Conservation (phyloP, 768 basidiomycete genomes). For the Suillus subaureus region DNA sequence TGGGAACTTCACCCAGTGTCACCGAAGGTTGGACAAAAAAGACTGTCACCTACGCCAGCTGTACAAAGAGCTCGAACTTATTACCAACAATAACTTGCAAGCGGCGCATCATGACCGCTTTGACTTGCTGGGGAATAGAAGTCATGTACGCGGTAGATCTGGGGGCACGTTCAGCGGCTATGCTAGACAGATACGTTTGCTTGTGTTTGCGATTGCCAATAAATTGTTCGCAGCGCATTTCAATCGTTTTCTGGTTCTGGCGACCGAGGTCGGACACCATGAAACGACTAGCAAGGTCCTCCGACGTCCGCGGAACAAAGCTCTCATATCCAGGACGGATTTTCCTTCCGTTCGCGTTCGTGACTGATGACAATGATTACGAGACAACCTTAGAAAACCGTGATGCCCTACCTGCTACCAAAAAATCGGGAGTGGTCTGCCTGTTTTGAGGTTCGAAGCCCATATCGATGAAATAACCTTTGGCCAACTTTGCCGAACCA, state of each 20-base stretch:
- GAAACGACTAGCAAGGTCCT: slow-evolving; percentile 47
- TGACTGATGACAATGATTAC: slow-evolving; percentile 36
- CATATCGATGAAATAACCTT: slow-evolving; percentile 60
- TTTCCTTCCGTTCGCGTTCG: slow-evolving; percentile 63
- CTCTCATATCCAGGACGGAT: slow-evolving; percentile 32
- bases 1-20: slow-evolving; percentile 37
- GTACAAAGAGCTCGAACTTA: slow-evolving; percentile 26
- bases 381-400: slow-evolving; percentile 1
- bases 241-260: slow-evolving; percentile 49
- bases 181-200: slow-evolving; percentile 49
- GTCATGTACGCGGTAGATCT: slow-evolving; percentile 49
- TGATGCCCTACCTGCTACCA: slow-evolving; percentile 35
- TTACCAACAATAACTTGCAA: slow-evolving; percentile 49
- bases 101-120: slow-evolving; percentile 48
- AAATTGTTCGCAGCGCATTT: slow-evolving; percentile 45
- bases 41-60: neutral
- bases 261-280: slow-evolving; percentile 18
- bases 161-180: slow-evolving; percentile 51
- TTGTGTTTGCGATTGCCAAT: slow-evolving; percentile 47
- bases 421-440: slow-evolving; percentile 65
- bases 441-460: slow-evolving; percentile 56
- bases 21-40: slow-evolving; percentile 6
- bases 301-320: slow-evolving; percentile 46
- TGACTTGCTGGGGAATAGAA: slow-evolving; percentile 48
- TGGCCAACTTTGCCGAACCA: slow-evolving; percentile 54